These are phyloP conservation scores for Panaeolus cyanescens DNA, from an alignment of 768 basidiomycete species.

Conservation along the genomic window DNA sequence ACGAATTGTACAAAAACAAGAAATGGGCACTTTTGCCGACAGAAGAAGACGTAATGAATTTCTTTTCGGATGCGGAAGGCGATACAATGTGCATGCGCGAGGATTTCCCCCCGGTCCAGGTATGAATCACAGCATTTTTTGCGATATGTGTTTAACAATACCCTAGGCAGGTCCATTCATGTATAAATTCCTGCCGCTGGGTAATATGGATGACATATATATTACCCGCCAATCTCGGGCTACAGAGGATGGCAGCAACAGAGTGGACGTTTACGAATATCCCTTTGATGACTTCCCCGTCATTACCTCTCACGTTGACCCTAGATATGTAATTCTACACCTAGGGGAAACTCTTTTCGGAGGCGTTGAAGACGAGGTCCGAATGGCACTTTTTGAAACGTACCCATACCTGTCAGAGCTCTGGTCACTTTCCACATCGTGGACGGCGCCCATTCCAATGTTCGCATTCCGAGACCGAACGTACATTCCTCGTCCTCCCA, in stretches of 20 bases:
- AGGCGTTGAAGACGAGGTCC: too few relatives aligned
- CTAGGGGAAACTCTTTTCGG: background rate
- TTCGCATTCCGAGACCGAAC: too few relatives aligned
- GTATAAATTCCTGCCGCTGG: background rate
- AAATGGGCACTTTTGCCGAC: too few relatives aligned
- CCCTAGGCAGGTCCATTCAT: too few relatives aligned
- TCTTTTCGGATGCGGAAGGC: background rate
- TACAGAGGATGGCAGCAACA: background rate
- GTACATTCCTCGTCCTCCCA: too few relatives aligned
- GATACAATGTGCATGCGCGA: background rate
- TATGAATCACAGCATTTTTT: background rate
- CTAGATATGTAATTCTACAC: background rate
- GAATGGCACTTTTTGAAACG: too few relatives aligned
- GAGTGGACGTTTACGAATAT: background rate
- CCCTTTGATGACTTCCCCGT: background rate
- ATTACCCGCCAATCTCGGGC: background rate
- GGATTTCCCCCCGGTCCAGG: background rate
- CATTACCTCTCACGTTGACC: background rate
- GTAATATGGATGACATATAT: background rate
- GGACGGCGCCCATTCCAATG: too few relatives aligned
- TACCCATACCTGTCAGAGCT: too few relatives aligned
- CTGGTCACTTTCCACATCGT: background rate
- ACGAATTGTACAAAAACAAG: background rate
- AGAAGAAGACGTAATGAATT: too few relatives aligned
- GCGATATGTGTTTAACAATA: background rate